Conservation (phyloP, 2,329 filamentous ascomycete species). For the Didymella lethalis region DNA sequence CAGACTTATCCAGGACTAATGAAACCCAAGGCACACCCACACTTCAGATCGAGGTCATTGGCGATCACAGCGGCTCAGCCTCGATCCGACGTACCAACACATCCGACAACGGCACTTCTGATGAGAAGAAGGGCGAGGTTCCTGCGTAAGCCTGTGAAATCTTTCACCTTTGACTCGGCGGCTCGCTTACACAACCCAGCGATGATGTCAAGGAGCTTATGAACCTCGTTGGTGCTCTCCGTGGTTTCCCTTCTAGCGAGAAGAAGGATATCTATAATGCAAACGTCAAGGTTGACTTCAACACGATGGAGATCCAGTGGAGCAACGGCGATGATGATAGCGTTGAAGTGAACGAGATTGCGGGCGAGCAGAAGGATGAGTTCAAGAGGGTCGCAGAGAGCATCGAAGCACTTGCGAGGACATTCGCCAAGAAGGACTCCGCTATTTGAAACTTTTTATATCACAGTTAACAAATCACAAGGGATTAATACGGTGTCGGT, state of each 20-base stretch:
- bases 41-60: constrained; percentile 51
- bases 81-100: constrained; percentile 44
- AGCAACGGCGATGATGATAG: constrained; percentile 51
- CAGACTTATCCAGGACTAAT: neutral
- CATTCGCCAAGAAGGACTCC: constrained; percentile 53
- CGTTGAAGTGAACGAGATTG: constrained; percentile 44
- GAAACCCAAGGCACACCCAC: constrained; percentile 27
- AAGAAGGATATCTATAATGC: constrained; percentile 52
- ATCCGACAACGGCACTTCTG: constrained; percentile 29
- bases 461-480: no score
- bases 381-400: constrained; percentile 55
- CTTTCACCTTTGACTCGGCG: no score
- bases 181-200: neutral
- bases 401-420: constrained; percentile 52
- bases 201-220: constrained; percentile 55
- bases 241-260: constrained; percentile 52
- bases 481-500: neutral
- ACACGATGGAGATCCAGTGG: constrained; percentile 56
- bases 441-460: constrained; percentile 34
- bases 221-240: constrained; percentile 48
- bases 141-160: constrained; percentile 29
- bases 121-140: constrained; percentile 52
- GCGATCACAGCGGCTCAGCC: constrained; percentile 53
- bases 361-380: constrained; percentile 53
- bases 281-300: constrained; percentile 52